These are phyloP conservation scores for Phytophthora fragariaefolia DNA, from an alignment of 352 stramenopile species.

Conservation along the genomic window DNA sequence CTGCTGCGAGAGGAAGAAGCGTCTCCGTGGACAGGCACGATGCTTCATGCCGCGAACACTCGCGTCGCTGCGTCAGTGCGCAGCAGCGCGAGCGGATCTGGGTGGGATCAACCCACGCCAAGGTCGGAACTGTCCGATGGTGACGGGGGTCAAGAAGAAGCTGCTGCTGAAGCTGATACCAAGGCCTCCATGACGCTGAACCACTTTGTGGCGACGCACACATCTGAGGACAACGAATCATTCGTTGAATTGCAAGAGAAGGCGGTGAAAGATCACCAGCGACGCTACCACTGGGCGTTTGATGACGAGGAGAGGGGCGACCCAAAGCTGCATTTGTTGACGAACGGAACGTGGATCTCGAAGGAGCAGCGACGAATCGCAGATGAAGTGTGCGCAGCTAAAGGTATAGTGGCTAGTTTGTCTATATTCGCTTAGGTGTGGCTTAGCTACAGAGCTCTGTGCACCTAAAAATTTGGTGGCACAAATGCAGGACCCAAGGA, in stretches of 20 bases:
- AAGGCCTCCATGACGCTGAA: constrained; percentile 65
- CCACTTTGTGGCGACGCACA: constrained; percentile 81
- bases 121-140: constrained; percentile 4
- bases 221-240: constrained; percentile 85
- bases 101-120: constrained; percentile 74
- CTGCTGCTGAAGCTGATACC: constrained; percentile 5
- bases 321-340: constrained; percentile 71
- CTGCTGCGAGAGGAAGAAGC: constrained; percentile 34
- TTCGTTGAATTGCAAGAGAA: constrained; percentile 84
- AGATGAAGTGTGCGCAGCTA: constrained; percentile 63
- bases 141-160: constrained; percentile 1
- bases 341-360: constrained; percentile 77
- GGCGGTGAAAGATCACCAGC: constrained; percentile 65
- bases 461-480: constrained; percentile 1
- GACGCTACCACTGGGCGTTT: constrained; percentile 83
- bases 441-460: neutral
- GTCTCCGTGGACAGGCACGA: constrained; percentile 33
- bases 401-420: constrained; percentile 37
- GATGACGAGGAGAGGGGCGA: constrained; percentile 61
- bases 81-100: constrained; percentile 30
- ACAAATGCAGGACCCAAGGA: constrained; percentile 52
- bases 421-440: neutral
- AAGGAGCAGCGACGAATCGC: constrained; percentile 65
- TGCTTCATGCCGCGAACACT: constrained; percentile 18
- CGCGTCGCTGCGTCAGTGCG: constrained; percentile 25